Evolutionary conservation across 352 stramenopile species (phyloP).

Genomic region (Phytopythium litorale): DNA sequence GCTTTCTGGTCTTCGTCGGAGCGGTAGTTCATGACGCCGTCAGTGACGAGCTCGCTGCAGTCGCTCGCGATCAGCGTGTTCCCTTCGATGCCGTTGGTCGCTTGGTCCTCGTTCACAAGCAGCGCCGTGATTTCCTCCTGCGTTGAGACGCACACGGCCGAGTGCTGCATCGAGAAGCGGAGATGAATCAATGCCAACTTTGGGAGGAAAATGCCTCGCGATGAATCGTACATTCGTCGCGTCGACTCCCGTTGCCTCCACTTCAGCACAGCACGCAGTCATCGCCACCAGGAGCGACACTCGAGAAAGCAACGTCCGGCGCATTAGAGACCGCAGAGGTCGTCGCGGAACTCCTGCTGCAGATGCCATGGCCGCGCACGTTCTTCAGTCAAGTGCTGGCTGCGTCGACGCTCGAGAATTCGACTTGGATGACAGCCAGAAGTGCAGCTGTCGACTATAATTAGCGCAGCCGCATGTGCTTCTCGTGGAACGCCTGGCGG

Average conservation of each 20-base stretch:
- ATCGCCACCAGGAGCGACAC: neutral
- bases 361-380: neutral
- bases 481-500: neutral
- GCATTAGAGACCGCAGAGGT: neutral
- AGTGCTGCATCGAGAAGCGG: constrained; percentile 16
- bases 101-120: constrained; percentile 52
- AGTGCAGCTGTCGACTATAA: neutral
- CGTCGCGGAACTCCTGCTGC: neutral
- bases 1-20: constrained; percentile 53
- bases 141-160: constrained; percentile 38
- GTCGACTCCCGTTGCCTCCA: constrained; percentile 18
- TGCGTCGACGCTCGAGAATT: neutral
- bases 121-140: constrained; percentile 45
- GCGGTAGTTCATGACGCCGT: constrained; percentile 50
- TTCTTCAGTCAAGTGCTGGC: neutral
- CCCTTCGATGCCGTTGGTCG: constrained; percentile 57
- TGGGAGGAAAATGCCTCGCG: neutral
- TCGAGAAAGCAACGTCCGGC: neutral
- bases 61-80: constrained; percentile 40
- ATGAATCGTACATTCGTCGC: constrained; percentile 20
- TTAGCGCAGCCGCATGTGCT: neutral
- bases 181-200: neutral
- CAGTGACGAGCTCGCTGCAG: constrained; percentile 55
- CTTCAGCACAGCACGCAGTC: neutral
- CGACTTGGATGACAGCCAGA: neutral